These are phyloP conservation scores for Fusarium udum DNA, from an alignment of 2,329 filamentous ascomycete genomes.

Conservation along the genomic window DNA sequence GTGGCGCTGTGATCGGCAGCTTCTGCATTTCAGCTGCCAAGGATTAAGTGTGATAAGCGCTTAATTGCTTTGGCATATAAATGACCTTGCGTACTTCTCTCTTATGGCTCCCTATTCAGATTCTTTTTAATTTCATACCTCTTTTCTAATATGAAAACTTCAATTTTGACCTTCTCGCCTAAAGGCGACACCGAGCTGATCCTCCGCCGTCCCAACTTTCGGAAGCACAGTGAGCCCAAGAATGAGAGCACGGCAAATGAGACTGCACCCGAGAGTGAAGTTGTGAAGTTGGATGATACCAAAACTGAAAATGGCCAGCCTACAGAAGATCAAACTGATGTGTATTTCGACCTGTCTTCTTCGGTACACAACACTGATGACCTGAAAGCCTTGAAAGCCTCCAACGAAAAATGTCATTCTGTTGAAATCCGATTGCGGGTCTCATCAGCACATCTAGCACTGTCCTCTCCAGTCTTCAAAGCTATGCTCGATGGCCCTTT, in stretches of 20 bases:
- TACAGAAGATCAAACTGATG: background rate
- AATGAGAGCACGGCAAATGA: background rate
- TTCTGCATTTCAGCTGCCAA: background rate
- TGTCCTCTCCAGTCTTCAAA: background rate
- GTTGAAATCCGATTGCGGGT: background rate
- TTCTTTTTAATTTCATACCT: background rate
- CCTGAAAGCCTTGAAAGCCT: background rate
- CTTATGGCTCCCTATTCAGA: rapidly evolving
- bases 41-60: background rate
- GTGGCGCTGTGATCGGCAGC: background rate
- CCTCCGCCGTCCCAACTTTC: background rate
- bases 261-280: background rate
- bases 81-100: background rate
- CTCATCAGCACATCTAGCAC: background rate
- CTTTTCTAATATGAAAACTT: background rate
- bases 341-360: background rate
- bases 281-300: background rate
- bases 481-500: background rate
- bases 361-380: background rate
- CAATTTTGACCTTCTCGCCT: background rate
- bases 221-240: background rate
- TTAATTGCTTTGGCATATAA: background rate
- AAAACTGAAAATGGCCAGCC: background rate
- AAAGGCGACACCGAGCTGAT: background rate
- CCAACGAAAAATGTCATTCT: background rate